Percentiles rank a stretch among this genome's conserved stretches.
These are phyloP conservation scores for Podospora anserina DNA, from an alignment of 495 filamentous ascomycete species.

Conservation along the genomic window DNA sequence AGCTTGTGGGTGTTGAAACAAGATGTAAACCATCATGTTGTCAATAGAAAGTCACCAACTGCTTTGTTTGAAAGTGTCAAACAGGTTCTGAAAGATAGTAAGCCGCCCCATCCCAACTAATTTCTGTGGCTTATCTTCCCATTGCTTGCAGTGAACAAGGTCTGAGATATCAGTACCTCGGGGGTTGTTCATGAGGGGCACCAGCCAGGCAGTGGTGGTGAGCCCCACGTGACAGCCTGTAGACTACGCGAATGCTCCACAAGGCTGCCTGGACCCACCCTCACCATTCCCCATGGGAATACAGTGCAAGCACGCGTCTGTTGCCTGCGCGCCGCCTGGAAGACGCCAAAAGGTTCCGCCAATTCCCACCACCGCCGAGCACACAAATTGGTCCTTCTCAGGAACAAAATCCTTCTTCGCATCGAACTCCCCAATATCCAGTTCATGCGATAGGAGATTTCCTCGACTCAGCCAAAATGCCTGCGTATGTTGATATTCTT, in stretches of 20 bases:
- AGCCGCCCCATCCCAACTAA: too few relatives aligned
- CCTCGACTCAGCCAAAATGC: conserved; percentile 30
- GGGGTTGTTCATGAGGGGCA: too few relatives aligned
- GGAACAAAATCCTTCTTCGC: neutral
- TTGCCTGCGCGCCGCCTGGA: neutral
- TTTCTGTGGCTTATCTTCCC: too few relatives aligned
- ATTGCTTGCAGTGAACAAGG: too few relatives aligned
- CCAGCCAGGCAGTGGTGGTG: too few relatives aligned
- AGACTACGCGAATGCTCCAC: conserved; percentile 12
- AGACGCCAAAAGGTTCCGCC: neutral
- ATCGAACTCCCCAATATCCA: neutral
- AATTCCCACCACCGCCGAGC: neutral
- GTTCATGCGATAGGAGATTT: conserved; percentile 10
- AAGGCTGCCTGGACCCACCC: neutral
- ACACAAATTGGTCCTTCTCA: neutral
- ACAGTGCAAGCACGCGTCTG: conserved; percentile 4
- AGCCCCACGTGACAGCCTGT: conserved; percentile 30
- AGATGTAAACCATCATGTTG: too few relatives aligned
- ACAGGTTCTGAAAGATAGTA: too few relatives aligned
- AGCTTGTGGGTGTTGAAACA: neutral
- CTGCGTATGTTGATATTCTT: conserved; percentile 44
- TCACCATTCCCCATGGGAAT: conserved; percentile 1
- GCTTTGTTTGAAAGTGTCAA: too few relatives aligned
- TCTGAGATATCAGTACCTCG: too few relatives aligned
- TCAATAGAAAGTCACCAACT: too few relatives aligned